phyloP scores from a whole-genome alignment of 148 eudicot species.

The Vaccinium corymbosum region DNA sequence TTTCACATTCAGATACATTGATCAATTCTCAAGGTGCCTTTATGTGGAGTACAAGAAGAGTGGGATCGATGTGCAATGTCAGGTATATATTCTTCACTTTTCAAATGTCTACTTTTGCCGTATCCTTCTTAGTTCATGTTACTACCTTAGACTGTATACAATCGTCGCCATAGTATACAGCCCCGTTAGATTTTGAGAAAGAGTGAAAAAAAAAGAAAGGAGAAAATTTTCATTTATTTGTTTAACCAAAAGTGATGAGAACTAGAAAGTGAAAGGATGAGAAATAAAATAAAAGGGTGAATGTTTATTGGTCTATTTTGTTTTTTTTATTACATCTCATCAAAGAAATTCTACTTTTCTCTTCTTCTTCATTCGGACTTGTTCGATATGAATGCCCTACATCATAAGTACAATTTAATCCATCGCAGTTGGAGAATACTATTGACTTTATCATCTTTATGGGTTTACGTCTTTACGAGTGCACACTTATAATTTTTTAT shows the following conservation, averaged over 20 bases:
- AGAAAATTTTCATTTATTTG: too few species aligned
- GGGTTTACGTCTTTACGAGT: background rate
- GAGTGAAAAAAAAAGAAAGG: too few species aligned
- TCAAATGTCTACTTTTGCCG: background rate
- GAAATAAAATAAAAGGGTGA: too few species aligned
- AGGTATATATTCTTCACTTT: constrained; percentile 46
- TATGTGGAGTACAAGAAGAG: constrained; percentile 62
- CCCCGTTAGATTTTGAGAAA: too few species aligned
- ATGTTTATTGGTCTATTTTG: too few species aligned
- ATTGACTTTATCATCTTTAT: background rate
- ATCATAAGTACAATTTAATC: background rate
- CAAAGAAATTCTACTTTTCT: background rate
- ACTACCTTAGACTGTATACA: background rate
- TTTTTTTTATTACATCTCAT: too few species aligned
- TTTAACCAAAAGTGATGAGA: too few species aligned
- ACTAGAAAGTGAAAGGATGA: too few species aligned
- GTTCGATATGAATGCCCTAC: background rate
- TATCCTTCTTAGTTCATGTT: constrained; percentile 8
- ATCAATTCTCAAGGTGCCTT: constrained; percentile 69
- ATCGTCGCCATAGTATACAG: too few species aligned
- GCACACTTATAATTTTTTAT: background rate
- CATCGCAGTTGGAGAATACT: background rate
- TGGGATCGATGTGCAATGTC: constrained; percentile 83
- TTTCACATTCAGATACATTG: constrained; percentile 48
- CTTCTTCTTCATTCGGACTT: background rate